Percentiles rank a stretch among this genome's conserved stretches.
phyloP scores from a whole-genome alignment of 345 rosid genomes.

The Sonneratia caseolaris region DNA sequence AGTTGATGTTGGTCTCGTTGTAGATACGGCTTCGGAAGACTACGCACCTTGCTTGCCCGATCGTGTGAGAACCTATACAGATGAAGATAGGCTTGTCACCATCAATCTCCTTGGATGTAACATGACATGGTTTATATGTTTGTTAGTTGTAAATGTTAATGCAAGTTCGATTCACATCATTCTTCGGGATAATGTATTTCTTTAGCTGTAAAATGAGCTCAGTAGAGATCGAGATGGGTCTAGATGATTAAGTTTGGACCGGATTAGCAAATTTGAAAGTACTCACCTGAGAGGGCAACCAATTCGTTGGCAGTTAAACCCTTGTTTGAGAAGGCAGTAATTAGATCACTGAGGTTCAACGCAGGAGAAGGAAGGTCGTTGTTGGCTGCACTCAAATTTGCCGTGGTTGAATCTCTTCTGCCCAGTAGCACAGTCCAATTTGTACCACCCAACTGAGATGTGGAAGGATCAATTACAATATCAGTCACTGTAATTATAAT shows the following conservation, averaged over 20 bases:
- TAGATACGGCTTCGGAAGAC: conserved; percentile 17
- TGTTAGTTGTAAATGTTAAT: too few species aligned
- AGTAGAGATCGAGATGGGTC: too few species aligned
- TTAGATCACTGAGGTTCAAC: conserved; percentile 23
- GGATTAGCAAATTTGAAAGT: background rate
- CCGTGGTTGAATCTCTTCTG: conserved; percentile 36
- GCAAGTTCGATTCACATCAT: background rate
- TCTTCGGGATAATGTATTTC: background rate
- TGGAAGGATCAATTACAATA: background rate
- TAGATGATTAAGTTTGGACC: background rate
- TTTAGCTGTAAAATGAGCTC: too few species aligned
- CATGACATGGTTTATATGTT: too few species aligned
- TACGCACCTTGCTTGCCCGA: conserved; percentile 28
- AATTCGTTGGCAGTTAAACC: conserved; percentile 30
- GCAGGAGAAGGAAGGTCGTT: conserved; percentile 24
- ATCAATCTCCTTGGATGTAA: too few species aligned
- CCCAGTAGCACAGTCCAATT: conserved; percentile 34
- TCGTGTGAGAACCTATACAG: conserved; percentile 23
- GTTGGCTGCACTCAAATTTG: conserved; percentile 25
- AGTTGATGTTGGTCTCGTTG: conserved; percentile 24
- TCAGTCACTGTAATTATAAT: background rate
- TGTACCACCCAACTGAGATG: conserved; percentile 36
- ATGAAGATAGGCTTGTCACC: background rate
- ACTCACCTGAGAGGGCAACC: conserved; percentile 36
- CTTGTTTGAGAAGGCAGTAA: conserved; percentile 27